Evolutionary conservation across 495 filamentous ascomycete species (phyloP), one percentile per base, ranked within the genome.

Genomic region (Trichodelitschia bisporula): DNA sequence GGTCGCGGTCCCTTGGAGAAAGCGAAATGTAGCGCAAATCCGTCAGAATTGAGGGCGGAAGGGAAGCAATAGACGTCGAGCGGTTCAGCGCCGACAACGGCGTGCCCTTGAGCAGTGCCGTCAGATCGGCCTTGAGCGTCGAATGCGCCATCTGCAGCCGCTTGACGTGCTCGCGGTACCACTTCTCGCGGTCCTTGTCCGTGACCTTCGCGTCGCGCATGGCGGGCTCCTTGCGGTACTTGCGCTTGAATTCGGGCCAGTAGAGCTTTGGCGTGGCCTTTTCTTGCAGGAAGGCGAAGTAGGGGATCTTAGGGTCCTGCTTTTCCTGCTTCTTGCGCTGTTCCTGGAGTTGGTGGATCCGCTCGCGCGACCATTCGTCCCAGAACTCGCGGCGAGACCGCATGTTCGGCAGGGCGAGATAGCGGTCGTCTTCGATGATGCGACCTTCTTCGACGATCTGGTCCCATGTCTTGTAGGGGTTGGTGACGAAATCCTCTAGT

Each of bases 221-320:
- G 31, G 68, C 66, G 0, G 62, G 45, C 33, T 84, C 79, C 36
- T 73, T 80, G 36, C 71, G 72, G 40, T 70, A 86, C 43, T 92
- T 95, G 18, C 84, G 62, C 38, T 77, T 77, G 48, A 97, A 97
- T 45, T 97, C 86, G 0, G 77, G 69, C 86, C 86, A 97, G 50
- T 89, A 97, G 8, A 95, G 55, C 51, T 92, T 93, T 1, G 76
- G 72, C 0, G 71, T 84, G 1, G 79, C 80, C 33, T 73, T 57
- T 36, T 72, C 66, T 34, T 82, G 66, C 14, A 97, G 55, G 38
- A 97, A 80, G 0, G 62, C 65, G 36, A 93, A 51, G 47, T 82
- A 97, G 16, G 74, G 66, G 35, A 92, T 77, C 15, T 64, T 58
- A 4, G 86, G 89, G 39, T 97, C 80, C 31, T 68, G 64, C 54